Evolutionary conservation across 2,329 filamentous ascomycete species (phyloP), one percentile per base, ranked within the genome.

Genomic region (Nemania abortiva): DNA sequence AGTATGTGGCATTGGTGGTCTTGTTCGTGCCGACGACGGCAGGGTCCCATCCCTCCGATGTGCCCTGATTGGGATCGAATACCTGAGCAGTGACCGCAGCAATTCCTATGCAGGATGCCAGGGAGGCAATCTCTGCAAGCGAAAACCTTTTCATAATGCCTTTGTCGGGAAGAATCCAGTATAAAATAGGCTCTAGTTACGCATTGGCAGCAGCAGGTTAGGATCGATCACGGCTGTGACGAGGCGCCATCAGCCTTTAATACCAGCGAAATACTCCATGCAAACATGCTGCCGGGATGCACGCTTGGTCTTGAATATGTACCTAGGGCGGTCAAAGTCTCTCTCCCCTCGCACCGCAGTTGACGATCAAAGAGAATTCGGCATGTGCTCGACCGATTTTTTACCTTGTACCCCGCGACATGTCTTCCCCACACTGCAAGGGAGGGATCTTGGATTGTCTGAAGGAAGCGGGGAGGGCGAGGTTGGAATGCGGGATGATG

Each of bases 1-100:
- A 81, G 65, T 77, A 83, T 1, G 81, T 82, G 13, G 75, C 74
- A 58, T 80, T 80, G 39, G 76, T 79, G 29, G 77, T 79, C 60
- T 78, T 79, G 65, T 80, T 77, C 2, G 79, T 80, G 1, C 79
- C 79, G 18, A 81, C 76, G 9, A 56, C 67, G 22, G 75, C 73
- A 20, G 77, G 75, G 52, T 79, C 77, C 78, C 78, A 81, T 64
- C 69, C 74, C 52, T 69, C 27, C 9, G 77, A 72, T 1, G 71
- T 70, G 6, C 76, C 79, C 53, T 74, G 74, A 45, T 79, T 78
- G 15, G 74, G 77, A 50, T 79, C 77, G 55, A 79, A 80, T 56
- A 74, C 72, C 66, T 79, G 77, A 34, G 71, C 73, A 31, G 3
- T 45, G 20, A 66, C 68, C 7, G 54, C n/a, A 20, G 34, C 18